phyloP scores from a whole-genome alignment of 1,139 yeast species.

The Geotrichum phurueaensis region DNA sequence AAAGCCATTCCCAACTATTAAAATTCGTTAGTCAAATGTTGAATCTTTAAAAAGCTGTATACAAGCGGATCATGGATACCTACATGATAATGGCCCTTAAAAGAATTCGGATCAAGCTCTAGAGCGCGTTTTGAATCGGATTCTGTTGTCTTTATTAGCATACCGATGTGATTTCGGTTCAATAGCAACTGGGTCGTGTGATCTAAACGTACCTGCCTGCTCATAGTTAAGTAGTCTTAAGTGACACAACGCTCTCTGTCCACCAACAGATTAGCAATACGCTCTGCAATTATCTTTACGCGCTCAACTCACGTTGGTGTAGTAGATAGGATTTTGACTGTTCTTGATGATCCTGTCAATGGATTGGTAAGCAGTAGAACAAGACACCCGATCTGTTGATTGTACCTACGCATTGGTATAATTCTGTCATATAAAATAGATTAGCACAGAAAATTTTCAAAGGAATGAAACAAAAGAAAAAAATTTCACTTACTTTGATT shows the following conservation, averaged over 20 bases:
- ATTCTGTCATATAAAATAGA: constrained; percentile 18
- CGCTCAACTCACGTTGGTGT: constrained; percentile 27
- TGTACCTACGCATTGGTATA: constrained; percentile 30
- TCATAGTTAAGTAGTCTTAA: constrained; percentile 26
- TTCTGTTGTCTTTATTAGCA: background rate
- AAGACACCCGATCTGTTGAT: background rate
- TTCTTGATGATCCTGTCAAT: constrained; percentile 25
- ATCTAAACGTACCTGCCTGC: constrained; percentile 22
- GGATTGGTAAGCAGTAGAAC: background rate
- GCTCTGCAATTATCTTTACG: background rate
- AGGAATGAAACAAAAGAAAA: background rate
- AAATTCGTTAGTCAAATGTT: background rate
- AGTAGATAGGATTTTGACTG: constrained; percentile 29
- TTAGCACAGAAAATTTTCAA: background rate
- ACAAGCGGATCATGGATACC: constrained; percentile 3
- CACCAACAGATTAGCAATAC: background rate
- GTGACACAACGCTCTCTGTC: constrained; percentile 29
- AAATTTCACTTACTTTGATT: constrained; percentile 28
- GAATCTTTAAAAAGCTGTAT: background rate
- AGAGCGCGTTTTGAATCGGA: constrained; percentile 36
- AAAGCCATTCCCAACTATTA: constrained; percentile 29
- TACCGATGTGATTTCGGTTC: constrained; percentile 15
- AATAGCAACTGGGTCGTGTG: background rate
- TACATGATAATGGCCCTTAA: constrained; percentile 32
- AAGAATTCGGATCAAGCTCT: constrained; percentile 28